phyloP scores from a whole-genome alignment of 179 eudicot genomes.

The Silene noctiflora region DNA sequence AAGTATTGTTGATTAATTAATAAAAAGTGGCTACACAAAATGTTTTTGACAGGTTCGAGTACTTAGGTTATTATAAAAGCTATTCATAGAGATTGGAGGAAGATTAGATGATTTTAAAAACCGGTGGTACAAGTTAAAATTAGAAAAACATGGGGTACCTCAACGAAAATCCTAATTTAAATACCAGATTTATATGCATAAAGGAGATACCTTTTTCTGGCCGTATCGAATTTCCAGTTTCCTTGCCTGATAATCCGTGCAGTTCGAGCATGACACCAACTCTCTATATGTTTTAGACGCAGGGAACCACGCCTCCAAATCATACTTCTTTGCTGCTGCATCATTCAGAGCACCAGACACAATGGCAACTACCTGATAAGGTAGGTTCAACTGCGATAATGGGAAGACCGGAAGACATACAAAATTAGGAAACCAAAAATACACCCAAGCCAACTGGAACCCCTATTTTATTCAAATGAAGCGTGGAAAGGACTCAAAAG shows the following conservation, averaged over 20 bases:
- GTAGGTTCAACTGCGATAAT: constrained; percentile 65
- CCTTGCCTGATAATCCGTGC: constrained; percentile 90
- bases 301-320: constrained; percentile 93
- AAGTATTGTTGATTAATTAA: too few species aligned
- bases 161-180: background rate
- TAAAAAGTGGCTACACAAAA: too few species aligned
- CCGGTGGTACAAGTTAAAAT: too few species aligned
- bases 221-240: constrained; percentile 76
- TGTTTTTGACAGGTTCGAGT: too few species aligned
- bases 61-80: too few species aligned
- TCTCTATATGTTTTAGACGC: constrained; percentile 76
- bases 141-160: too few species aligned
- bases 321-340: constrained; percentile 93
- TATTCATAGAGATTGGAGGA: too few species aligned
- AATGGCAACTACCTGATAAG: constrained; percentile 74
- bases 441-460: background rate
- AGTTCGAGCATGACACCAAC: constrained; percentile 90
- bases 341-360: constrained; percentile 90
- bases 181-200: background rate
- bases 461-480: background rate
- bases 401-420: background rate
- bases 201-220: constrained; percentile 66
- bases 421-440: background rate
- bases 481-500: background rate
- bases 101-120: too few species aligned